phyloP scores from a whole-genome alignment of 2,329 filamentous ascomycete genomes.

The Tolypocladium nubicola region DNA sequence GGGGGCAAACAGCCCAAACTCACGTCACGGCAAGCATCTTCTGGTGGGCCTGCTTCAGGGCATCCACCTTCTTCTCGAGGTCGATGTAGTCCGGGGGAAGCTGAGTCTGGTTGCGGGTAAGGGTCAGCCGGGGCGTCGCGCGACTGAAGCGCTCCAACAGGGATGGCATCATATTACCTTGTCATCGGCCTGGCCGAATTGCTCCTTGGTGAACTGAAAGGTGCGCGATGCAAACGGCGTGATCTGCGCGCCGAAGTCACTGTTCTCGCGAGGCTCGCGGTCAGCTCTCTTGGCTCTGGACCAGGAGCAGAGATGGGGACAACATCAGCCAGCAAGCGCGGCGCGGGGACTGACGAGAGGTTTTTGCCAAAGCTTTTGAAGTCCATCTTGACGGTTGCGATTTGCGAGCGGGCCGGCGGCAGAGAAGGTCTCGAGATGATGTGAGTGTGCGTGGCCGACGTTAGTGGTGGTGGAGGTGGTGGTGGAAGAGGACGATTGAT shows the following conservation, averaged over 20 bases:
- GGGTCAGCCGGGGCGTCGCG: constrained; percentile 5
- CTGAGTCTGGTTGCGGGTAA: constrained; percentile 56
- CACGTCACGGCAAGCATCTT: constrained; percentile 96
- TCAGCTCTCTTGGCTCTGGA: constrained; percentile 6
- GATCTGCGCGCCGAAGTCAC: constrained; percentile 65
- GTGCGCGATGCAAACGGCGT: constrained; percentile 89
- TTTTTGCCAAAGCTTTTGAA: constrained; percentile 49
- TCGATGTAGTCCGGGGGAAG: constrained; percentile 96
- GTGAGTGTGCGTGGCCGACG: not conserved
- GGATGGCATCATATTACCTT: constrained; percentile 46
- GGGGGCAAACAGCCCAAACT: constrained; percentile 26
- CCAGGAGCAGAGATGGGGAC: not conserved
- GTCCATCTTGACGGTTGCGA: constrained; percentile 33
- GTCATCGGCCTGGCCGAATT: constrained; percentile 88
- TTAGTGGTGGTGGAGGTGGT: not conserved
- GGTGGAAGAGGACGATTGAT: not conserved
- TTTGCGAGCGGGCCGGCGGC: not conserved
- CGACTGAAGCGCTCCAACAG: not conserved
- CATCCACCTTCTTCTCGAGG: constrained; percentile 97
- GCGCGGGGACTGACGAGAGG: constrained; percentile 34
- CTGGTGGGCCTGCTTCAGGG: constrained; percentile 91
- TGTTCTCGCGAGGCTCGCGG: constrained; percentile 14
- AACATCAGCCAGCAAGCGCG: not conserved
- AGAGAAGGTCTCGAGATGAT: not conserved
- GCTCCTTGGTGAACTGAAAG: constrained; percentile 96